Conservation (phyloP, 108 stramenopile genomes). For the Nannochloropsis oceanica region DNA sequence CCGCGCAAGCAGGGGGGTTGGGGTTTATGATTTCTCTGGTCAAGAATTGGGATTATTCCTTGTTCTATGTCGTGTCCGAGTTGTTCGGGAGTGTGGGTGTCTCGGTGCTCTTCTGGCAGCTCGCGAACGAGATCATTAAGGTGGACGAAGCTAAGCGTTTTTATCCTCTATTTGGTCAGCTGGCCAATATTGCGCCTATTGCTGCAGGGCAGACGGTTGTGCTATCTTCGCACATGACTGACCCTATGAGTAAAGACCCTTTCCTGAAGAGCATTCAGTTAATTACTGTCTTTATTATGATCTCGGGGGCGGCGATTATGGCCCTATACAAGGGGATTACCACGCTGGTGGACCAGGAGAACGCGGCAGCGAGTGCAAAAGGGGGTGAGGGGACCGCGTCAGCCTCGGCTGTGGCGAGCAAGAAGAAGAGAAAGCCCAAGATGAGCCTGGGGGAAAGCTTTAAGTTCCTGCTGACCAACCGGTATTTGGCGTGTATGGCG, state of each 20-base stretch:
- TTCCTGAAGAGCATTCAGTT: conserved; percentile 62
- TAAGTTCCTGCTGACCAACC: conserved; percentile 68
- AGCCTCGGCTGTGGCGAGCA: conserved; percentile 37
- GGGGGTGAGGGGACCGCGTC: conserved; percentile 7
- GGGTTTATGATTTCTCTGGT: conserved; percentile 35
- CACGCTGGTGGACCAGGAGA: conserved; percentile 38
- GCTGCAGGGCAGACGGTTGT: conserved; percentile 82
- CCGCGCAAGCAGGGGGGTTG: conserved; percentile 44
- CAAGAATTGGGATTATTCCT: conserved; percentile 83
- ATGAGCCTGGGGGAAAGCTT: conserved; percentile 68
- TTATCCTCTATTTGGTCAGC: conserved; percentile 87
- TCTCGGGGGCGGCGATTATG: conserved; percentile 63
- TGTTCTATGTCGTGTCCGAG: conserved; percentile 93
- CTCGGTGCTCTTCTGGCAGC: conserved; percentile 85
- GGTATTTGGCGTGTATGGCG: conserved; percentile 66
- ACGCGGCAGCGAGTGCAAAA: background rate
- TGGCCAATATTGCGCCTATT: conserved; percentile 85
- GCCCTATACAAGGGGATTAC: conserved; percentile 52
- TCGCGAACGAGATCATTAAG: conserved; percentile 74
- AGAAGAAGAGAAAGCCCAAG: conserved; percentile 52
- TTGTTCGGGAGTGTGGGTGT: conserved; percentile 86
- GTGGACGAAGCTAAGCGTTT: conserved; percentile 57
- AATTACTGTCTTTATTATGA: conserved; percentile 51
- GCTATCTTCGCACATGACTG: conserved; percentile 15
- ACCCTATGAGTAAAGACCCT: conserved; percentile 56